phyloP scores from a whole-genome alignment of 305 asterid genomes.

The Petunia hybrid region DNA sequence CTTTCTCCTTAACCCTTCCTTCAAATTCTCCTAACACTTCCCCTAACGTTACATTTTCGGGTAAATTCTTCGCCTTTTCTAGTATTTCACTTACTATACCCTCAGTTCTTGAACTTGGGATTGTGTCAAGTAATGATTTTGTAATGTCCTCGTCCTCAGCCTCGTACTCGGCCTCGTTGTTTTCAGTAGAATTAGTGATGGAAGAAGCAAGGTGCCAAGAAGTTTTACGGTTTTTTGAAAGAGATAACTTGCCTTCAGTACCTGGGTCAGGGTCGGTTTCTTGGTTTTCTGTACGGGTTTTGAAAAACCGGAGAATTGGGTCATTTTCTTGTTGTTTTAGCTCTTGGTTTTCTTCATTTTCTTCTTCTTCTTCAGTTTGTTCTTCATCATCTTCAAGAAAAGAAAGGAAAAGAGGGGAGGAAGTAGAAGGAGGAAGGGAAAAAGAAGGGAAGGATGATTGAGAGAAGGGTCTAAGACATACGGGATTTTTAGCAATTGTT shows the following conservation, averaged over 20 bases:
- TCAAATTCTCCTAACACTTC: constrained; percentile 75
- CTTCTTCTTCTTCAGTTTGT: constrained; percentile 33
- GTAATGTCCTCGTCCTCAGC: not conserved
- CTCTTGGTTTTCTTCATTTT: constrained; percentile 28
- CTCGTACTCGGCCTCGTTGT: not conserved
- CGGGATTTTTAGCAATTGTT: not conserved
- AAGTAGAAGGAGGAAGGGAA: constrained; percentile 26
- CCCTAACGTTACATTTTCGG: constrained; percentile 73
- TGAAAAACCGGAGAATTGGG: constrained; percentile 78
- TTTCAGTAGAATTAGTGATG: constrained; percentile 24
- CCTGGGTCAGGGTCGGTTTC: constrained; percentile 61
- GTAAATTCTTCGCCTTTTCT: constrained; percentile 60
- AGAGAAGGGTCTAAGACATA: not conserved
- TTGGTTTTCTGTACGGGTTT: constrained; percentile 48
- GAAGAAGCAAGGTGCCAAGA: constrained; percentile 72
- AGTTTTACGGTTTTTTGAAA: constrained; percentile 66
- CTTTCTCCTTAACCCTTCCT: constrained; percentile 63
- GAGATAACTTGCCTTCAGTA: constrained; percentile 64
- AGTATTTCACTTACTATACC: constrained; percentile 66
- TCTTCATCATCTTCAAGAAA: constrained; percentile 57
- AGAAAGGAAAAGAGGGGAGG: constrained; percentile 73
- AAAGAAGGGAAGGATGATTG: constrained; percentile 16
- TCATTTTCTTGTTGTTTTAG: constrained; percentile 43
- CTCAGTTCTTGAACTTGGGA: constrained; percentile 36
- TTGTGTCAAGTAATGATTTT: not conserved